Evolutionary conservation across 768 basidiomycete species (phyloP).

Genomic region (Tylopilus vinaceipallidus): DNA sequence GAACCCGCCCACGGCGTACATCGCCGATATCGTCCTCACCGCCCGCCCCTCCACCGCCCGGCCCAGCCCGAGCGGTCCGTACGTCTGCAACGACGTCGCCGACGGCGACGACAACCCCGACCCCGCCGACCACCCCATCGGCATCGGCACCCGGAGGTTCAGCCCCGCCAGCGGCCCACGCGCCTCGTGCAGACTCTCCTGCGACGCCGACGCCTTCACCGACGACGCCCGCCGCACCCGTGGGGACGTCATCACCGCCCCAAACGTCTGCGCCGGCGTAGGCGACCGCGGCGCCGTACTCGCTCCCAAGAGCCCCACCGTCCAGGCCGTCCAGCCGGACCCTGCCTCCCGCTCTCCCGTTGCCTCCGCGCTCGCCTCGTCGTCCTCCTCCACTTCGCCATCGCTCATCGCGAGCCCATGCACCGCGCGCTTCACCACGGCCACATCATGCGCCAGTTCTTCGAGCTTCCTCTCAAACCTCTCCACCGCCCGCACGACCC

Average conservation of each 20-base stretch:
- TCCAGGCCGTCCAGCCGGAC: constrained; percentile 48
- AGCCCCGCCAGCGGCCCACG: constrained; percentile 41
- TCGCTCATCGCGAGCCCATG: constrained; percentile 38
- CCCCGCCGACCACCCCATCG: constrained; percentile 15
- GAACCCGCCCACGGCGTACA: constrained; percentile 64
- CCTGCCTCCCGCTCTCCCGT: constrained; percentile 3
- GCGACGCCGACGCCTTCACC: constrained; percentile 20
- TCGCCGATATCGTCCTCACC: constrained; percentile 52
- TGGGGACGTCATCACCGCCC: constrained; percentile 67
- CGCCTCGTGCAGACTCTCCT: constrained; percentile 2
- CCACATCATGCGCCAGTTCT: constrained; percentile 76
- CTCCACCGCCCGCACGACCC: constrained; percentile 38
- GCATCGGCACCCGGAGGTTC: constrained; percentile 60
- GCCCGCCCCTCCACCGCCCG: constrained; percentile 14
- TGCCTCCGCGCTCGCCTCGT: neutral
- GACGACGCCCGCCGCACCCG: constrained; percentile 52
- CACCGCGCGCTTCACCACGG: constrained; percentile 57
- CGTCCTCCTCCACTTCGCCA: neutral
- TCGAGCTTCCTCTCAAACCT: constrained; percentile 60
- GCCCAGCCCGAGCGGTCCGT: constrained; percentile 18
- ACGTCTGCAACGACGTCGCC: neutral
- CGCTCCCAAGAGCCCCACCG: constrained; percentile 50
- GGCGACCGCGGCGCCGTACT: constrained; percentile 39
- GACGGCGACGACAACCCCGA: neutral
- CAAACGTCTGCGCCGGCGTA: constrained; percentile 59